phyloP scores from a whole-genome alignment of 164 flowering plant species.

The Protea cynaroides region DNA sequence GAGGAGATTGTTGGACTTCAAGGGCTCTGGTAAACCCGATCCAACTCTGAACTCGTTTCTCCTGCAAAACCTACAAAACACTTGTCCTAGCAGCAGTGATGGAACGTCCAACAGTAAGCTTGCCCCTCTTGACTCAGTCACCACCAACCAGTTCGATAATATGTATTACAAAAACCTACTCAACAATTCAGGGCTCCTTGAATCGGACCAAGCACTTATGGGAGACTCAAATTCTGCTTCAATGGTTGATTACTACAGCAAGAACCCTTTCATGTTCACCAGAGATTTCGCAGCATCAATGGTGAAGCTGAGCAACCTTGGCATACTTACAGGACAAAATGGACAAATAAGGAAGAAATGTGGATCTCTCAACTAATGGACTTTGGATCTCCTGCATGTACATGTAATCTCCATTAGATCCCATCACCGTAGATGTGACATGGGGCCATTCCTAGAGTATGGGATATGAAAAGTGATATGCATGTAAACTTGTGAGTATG shows the following conservation, averaged over 20 bases:
- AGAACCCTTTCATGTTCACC: constrained; percentile 26
- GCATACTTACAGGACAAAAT: constrained; percentile 43
- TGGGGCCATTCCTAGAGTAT: no score
- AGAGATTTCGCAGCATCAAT: constrained; percentile 49
- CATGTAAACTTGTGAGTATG: no score
- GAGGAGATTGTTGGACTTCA: constrained; percentile 47
- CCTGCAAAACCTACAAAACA: constrained; percentile 21
- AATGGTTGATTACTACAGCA: constrained; percentile 40
- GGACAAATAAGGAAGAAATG: constrained; percentile 55
- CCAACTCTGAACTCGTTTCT: constrained; percentile 38
- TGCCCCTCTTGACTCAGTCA: constrained; percentile 38
- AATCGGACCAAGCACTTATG: constrained; percentile 59
- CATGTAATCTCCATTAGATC: no score
- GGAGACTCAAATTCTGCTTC: constrained; percentile 36
- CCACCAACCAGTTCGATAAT: constrained; percentile 43
- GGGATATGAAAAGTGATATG: no score
- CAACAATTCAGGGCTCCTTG: constrained; percentile 45
- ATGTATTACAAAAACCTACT: constrained; percentile 36
- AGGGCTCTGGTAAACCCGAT: constrained; percentile 47
- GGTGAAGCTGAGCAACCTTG: constrained; percentile 45
- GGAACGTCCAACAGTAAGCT: constrained; percentile 35
- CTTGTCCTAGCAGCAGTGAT: constrained; percentile 37
- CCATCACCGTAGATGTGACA: no score
- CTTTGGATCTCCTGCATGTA: no score
- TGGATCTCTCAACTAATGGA: constrained; percentile 14